Evolutionary conservation across 2,329 filamentous ascomycete genomes (phyloP), one percentile per base, ranked within the genome.

Genomic region (Fusarium sublunatum): DNA sequence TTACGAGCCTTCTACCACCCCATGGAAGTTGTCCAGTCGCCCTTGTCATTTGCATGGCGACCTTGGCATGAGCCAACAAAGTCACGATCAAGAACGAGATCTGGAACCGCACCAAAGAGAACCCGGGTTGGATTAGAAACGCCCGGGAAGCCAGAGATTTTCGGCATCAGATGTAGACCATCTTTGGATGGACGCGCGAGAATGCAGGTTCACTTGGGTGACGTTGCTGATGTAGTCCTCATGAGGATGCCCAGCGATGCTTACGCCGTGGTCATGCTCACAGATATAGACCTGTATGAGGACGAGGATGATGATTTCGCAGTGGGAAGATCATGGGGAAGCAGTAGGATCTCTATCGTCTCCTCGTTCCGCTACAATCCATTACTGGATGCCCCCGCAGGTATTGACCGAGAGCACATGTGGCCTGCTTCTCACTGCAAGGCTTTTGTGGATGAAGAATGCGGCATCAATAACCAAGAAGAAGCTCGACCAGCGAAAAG

Each of bases 351-450:
- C 2, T 81, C 82, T 0, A 82, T 90, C 1, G 84, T 91, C 0
- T 87, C 84, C 0, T 82, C 78, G 0, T 86, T 88, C 9, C 77
- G 88, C 25, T 90, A 91, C 61, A 78, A 86, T 42, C 88, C 88
- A 0, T 53, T 61, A 0, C 74, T 87, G 22, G 79, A 81, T 13
- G 68, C 76, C 5, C 56, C 73, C 3, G 78, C 72, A 1, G 65
- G 58, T 2, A 72, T 78, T 5, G 77, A 86, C 35, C 66, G 74
- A 13, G 68, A 70, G 2, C 88, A 91, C 72, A 81, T 82, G 60
- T 91, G 88, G 89, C 88, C 88, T 0, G 78, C 82, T 5, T 85
- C 83, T 6, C 88, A 91, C 71, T 91, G 88, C 66, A 76, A 74
- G 34, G 62, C 63, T 0, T 88, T 83, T 57, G 73, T 87, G 0